Evolutionary conservation across 2,329 filamentous ascomycete genomes (phyloP), one percentile per base, ranked within the genome.

Genomic region (Ascochyta rabiei): DNA sequence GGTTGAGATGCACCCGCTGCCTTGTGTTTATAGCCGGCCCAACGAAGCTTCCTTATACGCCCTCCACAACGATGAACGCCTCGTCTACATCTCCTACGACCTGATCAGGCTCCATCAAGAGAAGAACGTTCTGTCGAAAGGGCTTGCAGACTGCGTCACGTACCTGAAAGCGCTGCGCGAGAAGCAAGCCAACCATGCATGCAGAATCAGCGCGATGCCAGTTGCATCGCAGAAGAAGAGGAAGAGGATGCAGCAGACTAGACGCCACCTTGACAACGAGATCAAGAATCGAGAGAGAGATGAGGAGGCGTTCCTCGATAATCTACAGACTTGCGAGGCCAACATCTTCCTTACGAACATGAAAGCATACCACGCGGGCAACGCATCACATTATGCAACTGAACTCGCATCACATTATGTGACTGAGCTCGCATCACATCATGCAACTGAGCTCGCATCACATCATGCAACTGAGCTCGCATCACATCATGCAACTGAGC

Each of bases 101-200:
- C 13, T 57, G 42, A 56, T 18, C 21, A 51, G 34, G 39, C 56
- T 73, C 12, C 56, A 58, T 10, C 52, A 53, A 3, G 68, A 74
- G 39, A 67, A 65, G 34, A 45, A 50, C 0, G 57, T 71, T 7
- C 53, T 74, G 10, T 68, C 72, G 15, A 58, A 57, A 30, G 57
- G 64, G 9, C 64, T 74, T 30, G 69, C 69, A 37, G 71, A 69
- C 37, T 72, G 70, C 24, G 67, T 63, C 13, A 70, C 61, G 2
- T 73, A 67, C 30, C 59, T 75, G 13, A 65, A 70, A 38, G 66
- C 62, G 10, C 62, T 74, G 15, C 68, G 68, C 39, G 69, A 71
- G 48, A 70, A 66, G 58, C 70, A 68, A 43, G 64, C 56, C 28
- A 65, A 59, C 10, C 68, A 62, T 37, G 61, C 67, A n/a, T 61